phyloP scores from a whole-genome alignment of 768 basidiomycete genomes.

The Psilocybe sp. region DNA sequence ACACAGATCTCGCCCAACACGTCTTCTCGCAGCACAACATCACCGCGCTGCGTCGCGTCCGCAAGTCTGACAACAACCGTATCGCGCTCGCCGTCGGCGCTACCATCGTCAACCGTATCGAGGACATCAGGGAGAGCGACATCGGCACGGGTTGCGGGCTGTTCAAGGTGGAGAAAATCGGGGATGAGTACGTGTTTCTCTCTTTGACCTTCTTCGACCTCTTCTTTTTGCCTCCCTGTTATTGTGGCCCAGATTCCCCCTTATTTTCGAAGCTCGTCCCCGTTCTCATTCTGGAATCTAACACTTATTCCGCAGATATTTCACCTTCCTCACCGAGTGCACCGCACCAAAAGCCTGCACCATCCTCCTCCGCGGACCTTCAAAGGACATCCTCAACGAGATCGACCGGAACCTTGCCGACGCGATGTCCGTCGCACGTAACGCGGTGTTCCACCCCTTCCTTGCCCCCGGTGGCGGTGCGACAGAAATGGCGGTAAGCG shows the following conservation, averaged over 20 bases:
- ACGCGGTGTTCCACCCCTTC: constrained; percentile 92
- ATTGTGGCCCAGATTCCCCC: background rate
- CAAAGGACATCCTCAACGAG: constrained; percentile 97
- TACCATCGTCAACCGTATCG: constrained; percentile 94
- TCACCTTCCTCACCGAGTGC: constrained; percentile 95
- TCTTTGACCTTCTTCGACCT: constrained; percentile 7
- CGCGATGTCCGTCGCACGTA: constrained; percentile 95
- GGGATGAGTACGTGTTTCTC: constrained; percentile 71
- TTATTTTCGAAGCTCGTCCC: no score
- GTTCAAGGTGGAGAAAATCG: constrained; percentile 97
- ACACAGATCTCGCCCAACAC: constrained; percentile 86
- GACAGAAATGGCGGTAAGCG: constrained; percentile 96
- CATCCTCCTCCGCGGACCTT: constrained; percentile 94
- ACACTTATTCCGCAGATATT: constrained; percentile 81
- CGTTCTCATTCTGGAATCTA: no score
- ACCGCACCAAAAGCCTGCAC: constrained; percentile 92
- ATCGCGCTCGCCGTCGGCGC: constrained; percentile 94
- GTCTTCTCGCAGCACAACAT: constrained; percentile 84
- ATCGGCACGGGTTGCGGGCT: constrained; percentile 92
- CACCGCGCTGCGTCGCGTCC: constrained; percentile 93
- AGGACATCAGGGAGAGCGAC: constrained; percentile 90
- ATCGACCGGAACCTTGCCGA: constrained; percentile 97
- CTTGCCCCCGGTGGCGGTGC: constrained; percentile 97
- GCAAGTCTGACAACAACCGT: constrained; percentile 98
- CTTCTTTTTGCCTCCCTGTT: background rate